Evolutionary conservation across 2,329 filamentous ascomycete species (phyloP).

Genomic region (Phialophora macrospora): DNA sequence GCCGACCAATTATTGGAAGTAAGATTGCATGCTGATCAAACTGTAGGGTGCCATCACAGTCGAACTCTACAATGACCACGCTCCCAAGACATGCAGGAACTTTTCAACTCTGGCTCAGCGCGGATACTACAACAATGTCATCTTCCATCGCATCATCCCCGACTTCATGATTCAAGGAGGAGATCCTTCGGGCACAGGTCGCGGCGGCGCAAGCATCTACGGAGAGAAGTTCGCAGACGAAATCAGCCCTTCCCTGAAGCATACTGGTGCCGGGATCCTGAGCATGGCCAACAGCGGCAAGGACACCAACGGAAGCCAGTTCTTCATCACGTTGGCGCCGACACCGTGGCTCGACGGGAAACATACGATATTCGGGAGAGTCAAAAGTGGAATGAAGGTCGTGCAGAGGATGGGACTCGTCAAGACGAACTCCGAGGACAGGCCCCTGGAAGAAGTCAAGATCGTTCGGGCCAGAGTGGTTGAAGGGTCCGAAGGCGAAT

Average conservation of each 20-base stretch:
- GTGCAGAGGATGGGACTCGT: conserved; percentile 87
- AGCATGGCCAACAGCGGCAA: conserved; percentile 96
- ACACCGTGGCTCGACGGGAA: conserved; percentile 97
- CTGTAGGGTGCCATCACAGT: conserved; percentile 77
- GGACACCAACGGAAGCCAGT: conserved; percentile 92
- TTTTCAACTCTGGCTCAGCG: conserved; percentile 78
- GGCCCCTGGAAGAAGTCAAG: conserved; percentile 79
- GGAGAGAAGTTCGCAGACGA: conserved; percentile 95
- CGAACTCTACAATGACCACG: conserved; percentile 89
- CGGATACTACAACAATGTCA: conserved; percentile 83
- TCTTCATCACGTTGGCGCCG: conserved; percentile 92
- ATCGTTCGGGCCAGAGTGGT: conserved; percentile 74
- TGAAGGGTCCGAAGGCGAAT: conserved; percentile 47
- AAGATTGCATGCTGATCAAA: conserved; percentile 7
- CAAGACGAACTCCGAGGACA: conserved; percentile 79
- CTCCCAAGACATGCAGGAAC: conserved; percentile 85
- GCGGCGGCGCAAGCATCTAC: conserved; percentile 86
- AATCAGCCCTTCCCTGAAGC: conserved; percentile 76
- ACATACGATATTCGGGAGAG: conserved; percentile 93
- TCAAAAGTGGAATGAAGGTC: conserved; percentile 80
- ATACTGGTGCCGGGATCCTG: conserved; percentile 90
- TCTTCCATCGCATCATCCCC: conserved; percentile 94
- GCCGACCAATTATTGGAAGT: not conserved
- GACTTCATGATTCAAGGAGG: conserved; percentile 97
- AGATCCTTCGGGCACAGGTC: conserved; percentile 90